phyloP scores from a whole-genome alignment of 768 basidiomycete species.

The Pisolithus marmoratus region DNA sequence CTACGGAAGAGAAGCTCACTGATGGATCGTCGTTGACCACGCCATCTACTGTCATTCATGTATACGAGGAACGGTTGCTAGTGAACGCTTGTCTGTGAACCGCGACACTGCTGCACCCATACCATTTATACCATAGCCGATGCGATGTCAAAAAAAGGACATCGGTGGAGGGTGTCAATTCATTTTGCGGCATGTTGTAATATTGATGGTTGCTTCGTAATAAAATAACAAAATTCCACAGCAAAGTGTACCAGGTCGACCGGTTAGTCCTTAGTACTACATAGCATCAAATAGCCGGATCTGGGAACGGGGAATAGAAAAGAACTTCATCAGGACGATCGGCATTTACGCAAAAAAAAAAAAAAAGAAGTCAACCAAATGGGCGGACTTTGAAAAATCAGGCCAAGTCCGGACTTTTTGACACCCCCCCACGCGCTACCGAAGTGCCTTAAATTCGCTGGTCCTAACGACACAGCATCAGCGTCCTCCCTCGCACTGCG shows the following conservation, averaged over 20 bases:
- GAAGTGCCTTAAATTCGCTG: conserved; percentile 38
- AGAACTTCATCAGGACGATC: conserved; percentile 3
- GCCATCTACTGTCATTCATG: conserved; percentile 14
- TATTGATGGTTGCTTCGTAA: background rate
- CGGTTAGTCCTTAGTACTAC: background rate
- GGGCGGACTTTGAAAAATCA: conserved; percentile 32
- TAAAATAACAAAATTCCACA: background rate
- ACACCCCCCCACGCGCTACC: conserved; percentile 33
- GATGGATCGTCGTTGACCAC: conserved; percentile 8
- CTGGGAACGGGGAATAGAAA: background rate
- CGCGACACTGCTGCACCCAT: background rate
- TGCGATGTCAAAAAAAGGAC: background rate
- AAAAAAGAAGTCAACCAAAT: conserved; percentile 2
- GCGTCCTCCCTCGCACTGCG: conserved; percentile 27
- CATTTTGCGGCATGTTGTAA: background rate
- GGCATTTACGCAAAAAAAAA: conserved; percentile 21
- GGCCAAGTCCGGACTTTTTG: conserved; percentile 31
- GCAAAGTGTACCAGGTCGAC: background rate
- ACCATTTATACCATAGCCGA: background rate
- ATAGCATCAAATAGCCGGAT: background rate
- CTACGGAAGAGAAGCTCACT: conserved; percentile 19
- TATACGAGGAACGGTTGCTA: conserved; percentile 16
- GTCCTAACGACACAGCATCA: conserved; percentile 25
- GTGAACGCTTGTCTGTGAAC: conserved; percentile 3
- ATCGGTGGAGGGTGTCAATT: conserved; percentile 13